phyloP scores from a whole-genome alignment of 129 eudicot species.

The Lonicera japonica region DNA sequence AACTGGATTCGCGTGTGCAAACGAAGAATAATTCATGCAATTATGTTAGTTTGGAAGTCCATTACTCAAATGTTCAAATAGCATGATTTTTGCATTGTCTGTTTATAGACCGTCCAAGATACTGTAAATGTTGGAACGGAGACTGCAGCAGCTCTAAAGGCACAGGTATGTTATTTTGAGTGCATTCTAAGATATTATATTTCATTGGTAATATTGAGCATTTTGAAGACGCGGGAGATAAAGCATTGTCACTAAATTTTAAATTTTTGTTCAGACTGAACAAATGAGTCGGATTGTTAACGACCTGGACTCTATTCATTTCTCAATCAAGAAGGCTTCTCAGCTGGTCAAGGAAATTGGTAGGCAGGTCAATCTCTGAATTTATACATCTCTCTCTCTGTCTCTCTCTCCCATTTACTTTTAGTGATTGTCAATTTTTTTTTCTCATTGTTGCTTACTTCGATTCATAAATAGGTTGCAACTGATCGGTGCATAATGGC shows the following conservation, averaged over 20 bases:
- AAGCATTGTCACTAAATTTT: slow-evolving; percentile 4
- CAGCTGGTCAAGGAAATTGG: slow-evolving; percentile 95
- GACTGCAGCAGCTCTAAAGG: slow-evolving; percentile 91
- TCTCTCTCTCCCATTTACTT: not conserved
- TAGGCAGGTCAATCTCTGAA: slow-evolving; percentile 89
- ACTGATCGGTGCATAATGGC: slow-evolving; percentile 94
- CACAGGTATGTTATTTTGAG: slow-evolving; percentile 51
- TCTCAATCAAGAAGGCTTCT: slow-evolving; percentile 92
- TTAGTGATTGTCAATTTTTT: not conserved
- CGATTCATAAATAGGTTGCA: slow-evolving; percentile 55
- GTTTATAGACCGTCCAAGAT: slow-evolving; percentile 68
- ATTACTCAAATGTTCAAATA: not conserved
- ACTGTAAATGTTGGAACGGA: slow-evolving; percentile 87
- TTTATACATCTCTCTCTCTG: slow-evolving; percentile 19
- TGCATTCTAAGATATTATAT: not conserved
- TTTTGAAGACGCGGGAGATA: slow-evolving; percentile 12
- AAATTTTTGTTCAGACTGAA: slow-evolving; percentile 58
- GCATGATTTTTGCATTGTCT: slow-evolving; percentile 7
- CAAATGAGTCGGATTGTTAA: slow-evolving; percentile 96
- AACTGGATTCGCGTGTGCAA: no score
- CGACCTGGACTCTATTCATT: slow-evolving; percentile 89
- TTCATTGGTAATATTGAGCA: not conserved
- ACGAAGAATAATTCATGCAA: not conserved
- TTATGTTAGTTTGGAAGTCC: not conserved
- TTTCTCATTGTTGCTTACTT: slow-evolving; percentile 32